Evolutionary conservation across 371 early-diverging fungal species (phyloP), one percentile per base, ranked within the genome.

Genomic region (Mortierella sp.): DNA sequence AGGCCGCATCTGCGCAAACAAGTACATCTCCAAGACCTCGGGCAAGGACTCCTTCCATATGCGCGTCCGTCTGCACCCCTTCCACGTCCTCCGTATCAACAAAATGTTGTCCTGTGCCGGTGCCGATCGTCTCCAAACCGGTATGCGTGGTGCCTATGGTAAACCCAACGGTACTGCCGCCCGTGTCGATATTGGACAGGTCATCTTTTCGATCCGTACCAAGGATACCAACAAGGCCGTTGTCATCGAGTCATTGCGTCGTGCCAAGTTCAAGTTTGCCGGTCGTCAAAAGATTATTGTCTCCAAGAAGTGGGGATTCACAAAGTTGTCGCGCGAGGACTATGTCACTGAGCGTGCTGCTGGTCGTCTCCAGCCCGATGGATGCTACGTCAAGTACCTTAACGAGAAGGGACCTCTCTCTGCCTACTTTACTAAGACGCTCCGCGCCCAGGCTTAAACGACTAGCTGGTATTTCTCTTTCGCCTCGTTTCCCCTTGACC

Each of bases 101-200:
- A 99, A 99, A 95, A 99, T 99, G 99, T 96, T 99, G 96, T 99
- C 99, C 81, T 99, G 99, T 93, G 99, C 99, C 87, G 99, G 99
- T 93, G 99, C 99, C 83, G 99, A 99, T 96, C 93, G 99, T 93
- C 96, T 99, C 86, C 99, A 99, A 92, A 97, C 97, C 81, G 99
- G 99, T 95, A 99, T 99, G 99, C 97, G 99, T 93, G 99, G 99
- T 91, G 99, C 99, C 87, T 99, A 95, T 91, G 99, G 99, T 85
- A 99, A 99, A 95, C 99, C 99, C 85, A 94, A 96, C 86, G 99
- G 99, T 88, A 93, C 95, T 80, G 99, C 97, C 74, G 99, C 99
- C 80, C 97, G 99, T 93, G 99, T 99, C 90, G 93, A 98, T 93
- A 98, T 99, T 92, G 99, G 99, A 54, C 99, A 99, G 93, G 93